These are phyloP conservation scores for Bruguiera parviflora DNA, from an alignment of 345 rosid genomes.

Conservation along the genomic window DNA sequence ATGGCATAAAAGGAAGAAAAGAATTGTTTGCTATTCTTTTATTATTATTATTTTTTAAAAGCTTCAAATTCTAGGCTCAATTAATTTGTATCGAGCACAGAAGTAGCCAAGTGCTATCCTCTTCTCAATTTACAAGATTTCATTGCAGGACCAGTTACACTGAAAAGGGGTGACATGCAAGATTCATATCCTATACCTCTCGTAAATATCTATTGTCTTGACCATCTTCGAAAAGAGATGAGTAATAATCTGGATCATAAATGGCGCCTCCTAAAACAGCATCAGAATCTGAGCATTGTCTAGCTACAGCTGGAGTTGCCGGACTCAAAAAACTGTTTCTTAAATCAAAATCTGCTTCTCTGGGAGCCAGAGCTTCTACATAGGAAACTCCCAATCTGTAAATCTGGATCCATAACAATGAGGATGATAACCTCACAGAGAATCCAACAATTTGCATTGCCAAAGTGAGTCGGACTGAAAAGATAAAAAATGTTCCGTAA, in stretches of 20 bases:
- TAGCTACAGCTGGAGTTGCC: slow-evolving; percentile 34
- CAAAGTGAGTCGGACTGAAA: slow-evolving; percentile 73
- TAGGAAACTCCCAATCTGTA: slow-evolving; percentile 71
- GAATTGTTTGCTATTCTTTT: too few relatives aligned
- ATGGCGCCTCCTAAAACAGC: slow-evolving; percentile 58
- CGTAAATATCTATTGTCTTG: slow-evolving; percentile 36
- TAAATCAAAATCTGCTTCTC: slow-evolving; percentile 53
- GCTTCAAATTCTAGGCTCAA: too few relatives aligned
- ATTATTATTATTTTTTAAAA: too few relatives aligned
- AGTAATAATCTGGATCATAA: slow-evolving; percentile 57
- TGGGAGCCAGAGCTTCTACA: slow-evolving; percentile 33
- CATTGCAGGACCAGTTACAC: neutral
- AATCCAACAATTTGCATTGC: slow-evolving; percentile 81
- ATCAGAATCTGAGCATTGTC: slow-evolving; percentile 45
- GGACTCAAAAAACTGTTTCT: slow-evolving; percentile 71
- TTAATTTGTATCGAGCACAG: too few relatives aligned
- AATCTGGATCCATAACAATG: slow-evolving; percentile 88
- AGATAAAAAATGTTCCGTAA: slow-evolving; percentile 46
- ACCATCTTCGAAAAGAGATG: slow-evolving; percentile 58
- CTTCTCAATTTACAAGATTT: too few relatives aligned
- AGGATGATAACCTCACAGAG: slow-evolving; percentile 68
- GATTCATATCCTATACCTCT: slow-evolving; percentile 22
- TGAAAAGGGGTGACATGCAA: neutral
- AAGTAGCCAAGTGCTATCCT: neutral
- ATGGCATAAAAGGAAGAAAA: too few relatives aligned